Conservation (phyloP, 1,284 basidiomycete species). For the Ganoderma boninense region DNA sequence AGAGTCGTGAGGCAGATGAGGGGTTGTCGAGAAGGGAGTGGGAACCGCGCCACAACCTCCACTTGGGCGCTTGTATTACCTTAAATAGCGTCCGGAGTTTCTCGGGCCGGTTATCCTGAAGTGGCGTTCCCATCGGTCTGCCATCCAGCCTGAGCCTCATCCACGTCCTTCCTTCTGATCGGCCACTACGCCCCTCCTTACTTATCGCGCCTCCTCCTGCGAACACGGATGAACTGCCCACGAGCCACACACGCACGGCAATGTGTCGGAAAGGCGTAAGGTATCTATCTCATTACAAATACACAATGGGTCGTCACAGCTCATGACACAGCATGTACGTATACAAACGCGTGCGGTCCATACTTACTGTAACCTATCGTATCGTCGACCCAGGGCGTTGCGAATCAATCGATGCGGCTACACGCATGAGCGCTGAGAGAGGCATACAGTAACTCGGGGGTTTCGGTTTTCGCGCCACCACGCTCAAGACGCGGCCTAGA, state of each 20-base stretch:
- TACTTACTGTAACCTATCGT: not conserved
- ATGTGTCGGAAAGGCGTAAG: not conserved
- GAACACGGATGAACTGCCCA: too few relatives aligned
- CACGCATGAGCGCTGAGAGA: too few relatives aligned
- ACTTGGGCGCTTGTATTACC: too few relatives aligned
- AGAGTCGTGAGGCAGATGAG: too few relatives aligned
- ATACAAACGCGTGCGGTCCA: not conserved
- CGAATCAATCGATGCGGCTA: not conserved
- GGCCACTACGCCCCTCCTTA: not conserved
- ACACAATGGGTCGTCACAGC: not conserved
- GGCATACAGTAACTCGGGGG: too few relatives aligned
- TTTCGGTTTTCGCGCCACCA: not conserved
- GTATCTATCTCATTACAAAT: slow-evolving; percentile 3
- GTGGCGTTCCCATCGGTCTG: too few relatives aligned
- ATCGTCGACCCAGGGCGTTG: not conserved
- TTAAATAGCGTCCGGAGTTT: too few relatives aligned
- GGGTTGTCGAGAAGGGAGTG: too few relatives aligned
- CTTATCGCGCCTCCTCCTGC: not conserved
- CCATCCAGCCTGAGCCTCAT: too few relatives aligned
- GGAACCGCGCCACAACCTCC: too few relatives aligned
- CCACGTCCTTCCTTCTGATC: not conserved
- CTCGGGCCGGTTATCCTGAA: too few relatives aligned
- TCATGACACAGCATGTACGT: slow-evolving; percentile 7
- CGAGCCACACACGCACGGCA: not conserved
- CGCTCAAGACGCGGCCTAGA: not conserved